A percentile compares a stretch with the other conserved stretches of the same genome.
These are phyloP conservation scores for Colletotrichum filicis DNA, from an alignment of 2,329 filamentous ascomycete genomes.

Conservation along the genomic window DNA sequence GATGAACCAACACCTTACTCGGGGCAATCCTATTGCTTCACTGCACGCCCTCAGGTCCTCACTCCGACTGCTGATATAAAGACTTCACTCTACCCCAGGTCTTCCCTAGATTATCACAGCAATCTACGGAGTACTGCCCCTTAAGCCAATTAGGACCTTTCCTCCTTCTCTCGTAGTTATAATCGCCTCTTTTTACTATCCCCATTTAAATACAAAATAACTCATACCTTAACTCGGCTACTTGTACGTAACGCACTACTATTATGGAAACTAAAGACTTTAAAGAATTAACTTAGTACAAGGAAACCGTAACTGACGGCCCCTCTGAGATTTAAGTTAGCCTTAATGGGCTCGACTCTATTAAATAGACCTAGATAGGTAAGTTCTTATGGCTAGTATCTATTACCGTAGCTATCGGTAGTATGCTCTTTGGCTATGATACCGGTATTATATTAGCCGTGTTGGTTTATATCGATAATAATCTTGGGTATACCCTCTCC, in stretches of 20 bases:
- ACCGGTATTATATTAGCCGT: slow-evolving; percentile 57
- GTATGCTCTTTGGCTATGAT: slow-evolving; percentile 52
- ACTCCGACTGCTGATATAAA: neutral
- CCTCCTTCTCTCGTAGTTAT: neutral
- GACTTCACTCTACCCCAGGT: neutral
- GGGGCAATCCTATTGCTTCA: neutral
- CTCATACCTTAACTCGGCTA: no score
- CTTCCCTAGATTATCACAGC: neutral
- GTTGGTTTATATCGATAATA: slow-evolving; percentile 50
- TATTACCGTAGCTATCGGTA: slow-evolving; percentile 1
- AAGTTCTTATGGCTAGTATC: slow-evolving; percentile 31
- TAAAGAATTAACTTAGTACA: neutral
- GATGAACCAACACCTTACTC: neutral
- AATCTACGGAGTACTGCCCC: neutral
- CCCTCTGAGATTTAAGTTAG: neutral
- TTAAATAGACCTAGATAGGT: slow-evolving; percentile 35
- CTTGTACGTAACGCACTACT: neutral
- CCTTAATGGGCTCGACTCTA: slow-evolving; percentile 7
- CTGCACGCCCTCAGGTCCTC: neutral
- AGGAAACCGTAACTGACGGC: neutral
- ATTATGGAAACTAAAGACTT: neutral
- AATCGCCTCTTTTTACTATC: neutral
- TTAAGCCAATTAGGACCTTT: neutral
- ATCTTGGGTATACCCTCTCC: slow-evolving; percentile 51
- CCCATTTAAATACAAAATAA: neutral